Percentiles rank a stretch among this genome's conserved stretches.
Conservation (phyloP, 352 stramenopile genomes). For the Globisporangium parvum region DNA sequence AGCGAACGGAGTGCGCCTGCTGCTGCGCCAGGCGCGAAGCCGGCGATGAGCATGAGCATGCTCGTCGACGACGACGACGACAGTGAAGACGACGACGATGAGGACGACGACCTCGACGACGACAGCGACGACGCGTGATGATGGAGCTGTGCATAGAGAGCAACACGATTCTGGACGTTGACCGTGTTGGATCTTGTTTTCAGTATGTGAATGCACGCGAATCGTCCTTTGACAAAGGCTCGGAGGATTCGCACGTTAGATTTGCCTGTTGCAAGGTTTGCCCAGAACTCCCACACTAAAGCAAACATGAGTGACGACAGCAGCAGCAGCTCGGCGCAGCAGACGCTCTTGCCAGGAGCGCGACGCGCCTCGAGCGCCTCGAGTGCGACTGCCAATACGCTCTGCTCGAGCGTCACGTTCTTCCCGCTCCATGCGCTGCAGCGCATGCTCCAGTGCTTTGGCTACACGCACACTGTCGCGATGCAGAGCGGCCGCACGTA, state of each 20-base stretch:
- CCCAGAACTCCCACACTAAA: too few species aligned
- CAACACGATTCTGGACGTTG: too few species aligned
- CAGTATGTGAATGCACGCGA: too few species aligned
- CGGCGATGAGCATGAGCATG: slow-evolving; percentile 14
- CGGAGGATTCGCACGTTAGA: too few species aligned
- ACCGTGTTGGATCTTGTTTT: too few species aligned
- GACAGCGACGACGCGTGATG: slow-evolving; percentile 9
- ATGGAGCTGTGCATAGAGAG: background rate
- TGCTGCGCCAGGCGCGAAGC: background rate
- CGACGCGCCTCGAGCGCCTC: slow-evolving; percentile 9
- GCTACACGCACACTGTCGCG: slow-evolving; percentile 52
- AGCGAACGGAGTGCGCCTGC: slow-evolving; percentile 4
- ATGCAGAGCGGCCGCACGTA: slow-evolving; percentile 79
- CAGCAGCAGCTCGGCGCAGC: slow-evolving; percentile 3
- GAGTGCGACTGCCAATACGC: slow-evolving; percentile 18
- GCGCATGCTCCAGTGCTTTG: slow-evolving; percentile 64
- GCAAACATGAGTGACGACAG: background rate
- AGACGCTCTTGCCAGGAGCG: slow-evolving; percentile 27
- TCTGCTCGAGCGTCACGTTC: slow-evolving; percentile 54
- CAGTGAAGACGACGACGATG: slow-evolving; percentile 13
- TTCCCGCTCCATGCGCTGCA: slow-evolving; percentile 56
- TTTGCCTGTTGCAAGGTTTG: too few species aligned
- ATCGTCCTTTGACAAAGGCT: too few species aligned
- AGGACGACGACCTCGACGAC: slow-evolving; percentile 12
- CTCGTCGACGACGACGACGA: slow-evolving; percentile 19